Evolutionary conservation across 352 stramenopile species (phyloP).

Genomic region (Pythium chondricola): DNA sequence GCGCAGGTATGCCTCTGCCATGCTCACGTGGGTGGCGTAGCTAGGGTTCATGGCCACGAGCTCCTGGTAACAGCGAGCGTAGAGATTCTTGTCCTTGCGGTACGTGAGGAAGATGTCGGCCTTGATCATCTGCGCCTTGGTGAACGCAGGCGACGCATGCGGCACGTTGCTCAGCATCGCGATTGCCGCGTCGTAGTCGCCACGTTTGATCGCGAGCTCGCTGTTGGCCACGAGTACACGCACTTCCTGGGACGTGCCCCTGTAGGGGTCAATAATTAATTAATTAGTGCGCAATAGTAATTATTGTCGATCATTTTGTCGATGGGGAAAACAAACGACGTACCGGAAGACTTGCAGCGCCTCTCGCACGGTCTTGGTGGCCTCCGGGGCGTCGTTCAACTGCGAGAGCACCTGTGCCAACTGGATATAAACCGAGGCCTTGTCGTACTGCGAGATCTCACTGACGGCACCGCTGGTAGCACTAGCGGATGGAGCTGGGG

Average conservation of each 20-base stretch:
- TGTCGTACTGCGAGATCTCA: conserved; percentile 68
- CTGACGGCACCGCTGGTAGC: conserved; percentile 2
- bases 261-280: too few relatives aligned
- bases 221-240: conserved; percentile 88
- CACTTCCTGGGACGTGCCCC: conserved; percentile 83
- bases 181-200: conserved; percentile 88
- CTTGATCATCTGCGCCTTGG: conserved; percentile 89
- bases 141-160: conserved; percentile 67
- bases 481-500: background rate
- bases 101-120: conserved; percentile 91
- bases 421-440: conserved; percentile 85
- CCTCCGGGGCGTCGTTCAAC: conserved; percentile 64
- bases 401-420: conserved; percentile 75
- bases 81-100: conserved; percentile 88
- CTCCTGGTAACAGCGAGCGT: conserved; percentile 86
- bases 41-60: conserved; percentile 78
- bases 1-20: conserved; percentile 90
- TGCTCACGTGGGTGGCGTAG: conserved; percentile 67
- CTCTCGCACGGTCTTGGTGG: conserved; percentile 58
- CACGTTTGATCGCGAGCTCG: conserved; percentile 86
- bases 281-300: too few relatives aligned
- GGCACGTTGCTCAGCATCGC: conserved; percentile 86
- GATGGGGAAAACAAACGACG: background rate
- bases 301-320: too few relatives aligned
- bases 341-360: conserved; percentile 67